A percentile compares a stretch with the other conserved stretches of the same genome.
phyloP scores from a whole-genome alignment of 441 rosid species.

The Erysimum cheiri region DNA sequence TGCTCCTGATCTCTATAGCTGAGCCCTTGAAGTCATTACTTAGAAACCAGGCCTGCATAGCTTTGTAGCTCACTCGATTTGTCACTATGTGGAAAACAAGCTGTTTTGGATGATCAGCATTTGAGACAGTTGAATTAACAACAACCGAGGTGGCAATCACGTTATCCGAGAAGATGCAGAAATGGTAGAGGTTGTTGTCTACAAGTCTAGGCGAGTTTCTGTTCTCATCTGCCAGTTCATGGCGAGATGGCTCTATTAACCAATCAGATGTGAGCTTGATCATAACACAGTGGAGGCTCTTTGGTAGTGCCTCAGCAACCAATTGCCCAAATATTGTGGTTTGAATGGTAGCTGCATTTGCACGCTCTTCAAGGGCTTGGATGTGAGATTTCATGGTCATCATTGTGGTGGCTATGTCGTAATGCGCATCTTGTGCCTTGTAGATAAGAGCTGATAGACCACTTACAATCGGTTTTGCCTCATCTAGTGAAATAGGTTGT shows the following conservation, averaged over 20 bases:
- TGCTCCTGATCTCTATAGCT: slow-evolving; percentile 74
- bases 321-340: slow-evolving; percentile 80
- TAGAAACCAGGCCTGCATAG: slow-evolving; percentile 93
- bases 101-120: slow-evolving; percentile 92
- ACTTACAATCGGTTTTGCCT: slow-evolving; percentile 76
- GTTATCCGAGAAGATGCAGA: slow-evolving; percentile 92
- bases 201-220: slow-evolving; percentile 79
- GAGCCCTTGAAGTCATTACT: slow-evolving; percentile 81
- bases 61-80: slow-evolving; percentile 71
- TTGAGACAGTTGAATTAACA: slow-evolving; percentile 81
- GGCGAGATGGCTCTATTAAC: slow-evolving; percentile 60
- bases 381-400: slow-evolving; percentile 91
- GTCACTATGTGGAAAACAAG: slow-evolving; percentile 89
- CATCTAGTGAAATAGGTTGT: slow-evolving; percentile 64
- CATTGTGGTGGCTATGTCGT: slow-evolving; percentile 87
- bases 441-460: slow-evolving; percentile 74
- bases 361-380: slow-evolving; percentile 93
- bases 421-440: slow-evolving; percentile 91
- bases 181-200: slow-evolving; percentile 93
- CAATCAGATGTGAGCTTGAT: slow-evolving; percentile 78
- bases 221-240: slow-evolving; percentile 62
- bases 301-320: slow-evolving; percentile 76
- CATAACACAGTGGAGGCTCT: slow-evolving; percentile 77
- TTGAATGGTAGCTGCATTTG: slow-evolving; percentile 85
- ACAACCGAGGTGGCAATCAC: slow-evolving; percentile 80